These are phyloP conservation scores for Penicillium taxi DNA, from an alignment of 495 filamentous ascomycete genomes.

Conservation along the genomic window DNA sequence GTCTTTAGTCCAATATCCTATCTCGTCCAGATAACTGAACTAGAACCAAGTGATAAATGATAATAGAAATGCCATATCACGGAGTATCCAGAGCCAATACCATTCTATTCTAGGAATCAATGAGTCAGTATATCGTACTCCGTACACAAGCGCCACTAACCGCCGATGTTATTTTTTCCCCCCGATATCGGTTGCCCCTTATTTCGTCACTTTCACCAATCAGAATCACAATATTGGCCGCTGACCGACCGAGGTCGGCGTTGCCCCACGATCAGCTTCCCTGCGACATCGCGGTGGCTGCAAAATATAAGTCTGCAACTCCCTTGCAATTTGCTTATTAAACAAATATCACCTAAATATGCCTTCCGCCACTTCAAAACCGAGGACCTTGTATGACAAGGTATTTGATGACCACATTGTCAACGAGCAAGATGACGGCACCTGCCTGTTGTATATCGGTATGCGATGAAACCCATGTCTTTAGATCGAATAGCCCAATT, in stretches of 20 bases:
- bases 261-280: conserved; percentile 29
- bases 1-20: too few species aligned
- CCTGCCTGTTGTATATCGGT: conserved; percentile 88
- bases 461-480: conserved; percentile 28
- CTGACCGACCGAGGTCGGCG: conserved; percentile 40
- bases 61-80: too few species aligned
- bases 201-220: conserved; percentile 22
- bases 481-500: neutral
- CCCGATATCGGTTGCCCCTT: conserved; percentile 16
- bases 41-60: too few species aligned
- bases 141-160: conserved; percentile 20
- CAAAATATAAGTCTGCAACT: conserved; percentile 24
- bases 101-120: too few species aligned
- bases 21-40: too few species aligned
- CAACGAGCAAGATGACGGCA: conserved; percentile 87
- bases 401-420: conserved; percentile 90
- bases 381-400: conserved; percentile 95
- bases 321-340: conserved; percentile 11
- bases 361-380: conserved; percentile 68
- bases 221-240: conserved; percentile 18
- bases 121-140: conserved; percentile 9
- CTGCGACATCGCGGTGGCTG: conserved; percentile 38
- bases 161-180: conserved; percentile 11
- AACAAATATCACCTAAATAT: conserved; percentile 43
- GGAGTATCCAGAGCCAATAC: too few species aligned